Evolutionary conservation across 306 rosid species (phyloP), one percentile per base, ranked within the genome.

Genomic region (Morella rubra): DNA sequence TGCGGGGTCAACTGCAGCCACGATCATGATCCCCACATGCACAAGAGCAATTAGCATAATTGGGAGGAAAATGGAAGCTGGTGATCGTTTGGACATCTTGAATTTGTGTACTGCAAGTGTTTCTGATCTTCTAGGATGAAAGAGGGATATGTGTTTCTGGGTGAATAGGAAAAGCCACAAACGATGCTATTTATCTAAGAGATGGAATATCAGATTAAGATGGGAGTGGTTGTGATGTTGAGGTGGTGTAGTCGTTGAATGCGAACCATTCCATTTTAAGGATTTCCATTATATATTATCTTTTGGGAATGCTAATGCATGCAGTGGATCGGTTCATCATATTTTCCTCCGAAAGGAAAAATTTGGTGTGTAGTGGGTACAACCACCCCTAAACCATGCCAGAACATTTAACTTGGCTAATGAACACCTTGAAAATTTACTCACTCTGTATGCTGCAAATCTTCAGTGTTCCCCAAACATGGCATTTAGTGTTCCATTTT

Each of bases 161-260:
- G 46, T 81, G 66, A 75, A 79, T 46, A 22, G 74, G 85, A 55
- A 64, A 59, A 73, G 20, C 71, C 18, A 65, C 20, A 16, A 66
- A 10, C 54, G 46, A 40, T 79, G 76, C 70, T 40, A 45, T 80
- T 69, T 89, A 81, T 87, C 82, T 73, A 18, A 32, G 4, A 58
- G 40, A 55, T 62, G 69, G 52, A 75, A 62, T 16, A 67, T 75
- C 22, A 55, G 76, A 72, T 71, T 69, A 80, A 79, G 76, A 44
- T 84, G 10, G 90, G 93, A 86, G 91, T 85, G 18, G 93, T 79
- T 89, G 68, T 67, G 84, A 79, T 77, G 60, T 60, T 71, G 71
- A 79, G 65, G 74, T 80, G 74, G 80, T 80, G 91, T 83, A 85
- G 91, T 85, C 50, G 92, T 80, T 89, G 71, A 66, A n/a, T 42